These are phyloP conservation scores for Epichloe typhina DNA, from an alignment of 2,329 filamentous ascomycete species.

Conservation along the genomic window DNA sequence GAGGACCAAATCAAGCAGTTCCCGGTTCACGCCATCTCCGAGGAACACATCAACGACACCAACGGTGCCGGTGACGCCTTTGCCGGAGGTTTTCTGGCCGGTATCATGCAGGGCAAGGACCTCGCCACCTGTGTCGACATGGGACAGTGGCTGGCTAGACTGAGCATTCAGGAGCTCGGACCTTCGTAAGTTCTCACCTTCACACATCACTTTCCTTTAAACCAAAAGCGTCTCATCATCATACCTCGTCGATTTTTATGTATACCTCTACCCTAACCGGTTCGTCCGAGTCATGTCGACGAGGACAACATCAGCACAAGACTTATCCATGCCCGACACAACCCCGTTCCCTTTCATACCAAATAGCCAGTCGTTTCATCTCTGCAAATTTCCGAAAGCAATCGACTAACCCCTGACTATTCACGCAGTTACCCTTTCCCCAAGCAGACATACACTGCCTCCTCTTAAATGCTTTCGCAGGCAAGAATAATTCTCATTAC, in stretches of 20 bases:
- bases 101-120: constrained; percentile 71
- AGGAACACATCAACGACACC: constrained; percentile 80
- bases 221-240: background rate
- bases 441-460: constrained; percentile 59
- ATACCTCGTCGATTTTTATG: background rate
- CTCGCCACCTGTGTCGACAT: constrained; percentile 72
- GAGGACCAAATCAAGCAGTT: constrained; percentile 60
- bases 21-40: constrained; percentile 66
- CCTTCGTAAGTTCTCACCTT: constrained; percentile 63
- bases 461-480: constrained; percentile 19
- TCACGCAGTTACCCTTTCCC: constrained; percentile 59
- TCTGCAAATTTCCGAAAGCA: constrained; percentile 1
- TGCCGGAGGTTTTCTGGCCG: constrained; percentile 84
- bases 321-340: background rate
- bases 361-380: background rate
- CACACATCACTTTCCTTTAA: background rate
- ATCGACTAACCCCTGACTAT: constrained; percentile 5
- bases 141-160: constrained; percentile 89
- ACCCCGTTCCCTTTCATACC: background rate
- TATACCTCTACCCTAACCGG: background rate
- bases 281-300: background rate
- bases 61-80: constrained; percentile 96
- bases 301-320: background rate
- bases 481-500: constrained; percentile 3
- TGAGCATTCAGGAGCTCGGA: constrained; percentile 90